Percentiles rank a stretch among this genome's conserved stretches.
Evolutionary conservation across 176 grass and related monocot species (phyloP).

Genomic region (Calamus simplicifolius): DNA sequence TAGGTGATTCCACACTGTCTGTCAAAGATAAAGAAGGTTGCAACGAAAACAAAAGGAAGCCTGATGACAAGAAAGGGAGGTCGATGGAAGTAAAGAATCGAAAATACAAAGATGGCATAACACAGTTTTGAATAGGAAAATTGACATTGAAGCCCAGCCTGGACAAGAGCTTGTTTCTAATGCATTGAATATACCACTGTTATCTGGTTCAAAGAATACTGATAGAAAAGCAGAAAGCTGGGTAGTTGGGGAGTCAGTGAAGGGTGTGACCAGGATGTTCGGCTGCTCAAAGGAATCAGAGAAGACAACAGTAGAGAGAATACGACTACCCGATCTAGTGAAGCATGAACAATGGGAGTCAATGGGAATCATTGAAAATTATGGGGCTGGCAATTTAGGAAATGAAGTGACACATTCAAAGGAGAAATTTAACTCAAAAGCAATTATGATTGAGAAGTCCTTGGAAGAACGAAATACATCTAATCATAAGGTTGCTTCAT

Average conservation of each 20-base stretch:
- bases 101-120: constrained; percentile 32
- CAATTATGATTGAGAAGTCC: constrained; percentile 34
- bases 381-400: constrained; percentile 37
- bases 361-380: constrained; percentile 31
- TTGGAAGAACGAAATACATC: constrained; percentile 38
- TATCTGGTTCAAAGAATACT: constrained; percentile 30
- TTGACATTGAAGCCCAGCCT: constrained; percentile 35
- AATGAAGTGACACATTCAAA: constrained; percentile 29
- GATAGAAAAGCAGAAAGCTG: constrained; percentile 27
- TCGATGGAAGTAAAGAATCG: constrained; percentile 28
- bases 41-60: constrained; percentile 42
- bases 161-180: constrained; percentile 37
- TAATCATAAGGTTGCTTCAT: constrained; percentile 27
- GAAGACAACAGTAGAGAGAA: constrained; percentile 23
- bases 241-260: constrained; percentile 31
- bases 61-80: constrained; percentile 44
- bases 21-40: constrained; percentile 33
- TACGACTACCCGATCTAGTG: constrained; percentile 20
- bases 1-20: constrained; percentile 6
- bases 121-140: constrained; percentile 35
- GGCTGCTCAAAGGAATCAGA: constrained; percentile 29
- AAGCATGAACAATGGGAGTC: constrained; percentile 26
- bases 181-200: constrained; percentile 29
- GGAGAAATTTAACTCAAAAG: constrained; percentile 43
- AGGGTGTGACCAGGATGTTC: constrained; percentile 1